These are phyloP conservation scores for Fusarium armeniacum DNA, from an alignment of 2,329 filamentous ascomycete species.

Conservation along the genomic window DNA sequence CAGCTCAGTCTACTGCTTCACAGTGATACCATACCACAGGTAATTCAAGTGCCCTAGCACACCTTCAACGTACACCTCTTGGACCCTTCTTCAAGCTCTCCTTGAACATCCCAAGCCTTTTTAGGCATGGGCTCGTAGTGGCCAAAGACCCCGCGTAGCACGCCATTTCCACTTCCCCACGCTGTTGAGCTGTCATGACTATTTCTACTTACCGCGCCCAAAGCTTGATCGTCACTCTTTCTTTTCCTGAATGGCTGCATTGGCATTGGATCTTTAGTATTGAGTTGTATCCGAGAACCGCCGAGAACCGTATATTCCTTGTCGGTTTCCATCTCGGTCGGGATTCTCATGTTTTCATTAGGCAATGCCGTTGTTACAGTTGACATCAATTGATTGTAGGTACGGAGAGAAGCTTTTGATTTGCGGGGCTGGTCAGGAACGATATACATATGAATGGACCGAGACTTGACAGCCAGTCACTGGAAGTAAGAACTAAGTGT, in stretches of 20 bases:
- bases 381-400: slow-evolving; percentile 4
- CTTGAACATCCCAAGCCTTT: slow-evolving; percentile 31
- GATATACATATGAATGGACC: background rate
- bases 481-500: background rate
- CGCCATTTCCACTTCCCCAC: slow-evolving; percentile 44
- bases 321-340: background rate
- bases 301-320: slow-evolving; percentile 26
- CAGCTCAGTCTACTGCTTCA: background rate
- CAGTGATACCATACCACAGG: slow-evolving; percentile 1
- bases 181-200: slow-evolving; percentile 25
- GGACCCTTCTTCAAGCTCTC: slow-evolving; percentile 22
- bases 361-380: slow-evolving; percentile 15
- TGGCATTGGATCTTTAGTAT: slow-evolving; percentile 4
- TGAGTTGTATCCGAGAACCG: slow-evolving; percentile 35
- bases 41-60: background rate
- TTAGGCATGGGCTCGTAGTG: slow-evolving; percentile 36
- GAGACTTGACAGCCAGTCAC: background rate
- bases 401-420: background rate
- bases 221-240: slow-evolving; percentile 28
- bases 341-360: slow-evolving; percentile 4
- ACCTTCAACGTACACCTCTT: background rate
- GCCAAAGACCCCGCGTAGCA: slow-evolving; percentile 38
- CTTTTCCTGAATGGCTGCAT: background rate
- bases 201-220: background rate
- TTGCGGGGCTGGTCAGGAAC: slow-evolving; percentile 25